Conservation (phyloP, 345 rosid genomes). For the Hibiscus syriacus region DNA sequence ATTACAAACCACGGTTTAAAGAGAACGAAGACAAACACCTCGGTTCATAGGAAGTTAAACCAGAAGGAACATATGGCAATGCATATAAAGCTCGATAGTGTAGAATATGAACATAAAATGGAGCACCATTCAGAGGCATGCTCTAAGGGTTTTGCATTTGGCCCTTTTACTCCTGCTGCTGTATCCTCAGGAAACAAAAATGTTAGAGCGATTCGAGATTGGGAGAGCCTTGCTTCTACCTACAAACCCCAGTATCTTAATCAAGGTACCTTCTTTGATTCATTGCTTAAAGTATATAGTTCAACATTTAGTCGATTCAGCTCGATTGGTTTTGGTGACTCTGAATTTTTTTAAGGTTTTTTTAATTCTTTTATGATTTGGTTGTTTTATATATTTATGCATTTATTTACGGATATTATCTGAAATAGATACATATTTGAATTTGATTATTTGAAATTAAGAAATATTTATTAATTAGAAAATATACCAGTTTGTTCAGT, state of each 20-base stretch:
- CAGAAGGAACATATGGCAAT: slow-evolving; percentile 22
- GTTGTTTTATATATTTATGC: too few species aligned
- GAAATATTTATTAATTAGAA: too few species aligned
- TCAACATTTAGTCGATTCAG: too few species aligned
- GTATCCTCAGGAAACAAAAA: slow-evolving; percentile 20
- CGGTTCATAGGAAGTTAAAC: slow-evolving; percentile 19
- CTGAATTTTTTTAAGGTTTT: too few species aligned
- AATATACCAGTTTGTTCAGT: too few species aligned
- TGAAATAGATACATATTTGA: too few species aligned
- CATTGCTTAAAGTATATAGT: neutral
- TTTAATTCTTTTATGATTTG: too few species aligned
- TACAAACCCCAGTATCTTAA: slow-evolving; percentile 51
- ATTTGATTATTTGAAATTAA: too few species aligned
- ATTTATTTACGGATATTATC: too few species aligned
- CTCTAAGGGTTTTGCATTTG: slow-evolving; percentile 39
- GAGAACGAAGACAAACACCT: slow-evolving; percentile 32
- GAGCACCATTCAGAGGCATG: slow-evolving; percentile 22
- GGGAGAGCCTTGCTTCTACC: slow-evolving; percentile 45
- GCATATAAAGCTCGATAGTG: slow-evolving; percentile 14
- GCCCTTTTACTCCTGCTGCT: slow-evolving; percentile 44
- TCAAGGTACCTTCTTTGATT: slow-evolving; percentile 37
- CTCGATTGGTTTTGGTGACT: too few species aligned
- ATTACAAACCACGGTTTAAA: slow-evolving; percentile 42
- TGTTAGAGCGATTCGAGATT: slow-evolving; percentile 25
- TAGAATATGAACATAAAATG: slow-evolving; percentile 12